phyloP scores from a whole-genome alignment of 495 filamentous ascomycete species.

The Penicillium antarcticum region DNA sequence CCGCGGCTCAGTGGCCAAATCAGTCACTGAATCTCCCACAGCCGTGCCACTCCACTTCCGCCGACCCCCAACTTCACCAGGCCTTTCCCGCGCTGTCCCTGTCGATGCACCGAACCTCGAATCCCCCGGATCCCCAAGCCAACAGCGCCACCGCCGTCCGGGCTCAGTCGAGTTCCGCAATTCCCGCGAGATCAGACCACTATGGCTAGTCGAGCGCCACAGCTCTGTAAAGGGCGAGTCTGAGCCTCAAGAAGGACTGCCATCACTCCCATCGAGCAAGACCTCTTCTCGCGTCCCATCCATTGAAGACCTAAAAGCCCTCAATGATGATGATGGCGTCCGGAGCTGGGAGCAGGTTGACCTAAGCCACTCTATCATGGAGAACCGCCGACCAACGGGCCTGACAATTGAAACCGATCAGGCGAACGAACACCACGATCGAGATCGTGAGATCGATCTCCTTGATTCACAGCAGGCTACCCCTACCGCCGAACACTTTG shows the following conservation, averaged over 20 bases:
- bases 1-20: slow-evolving; percentile 29
- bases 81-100: slow-evolving; percentile 33
- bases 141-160: slow-evolving; percentile 37
- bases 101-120: slow-evolving; percentile 19
- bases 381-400: slow-evolving; percentile 13
- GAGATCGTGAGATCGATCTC: slow-evolving; percentile 11
- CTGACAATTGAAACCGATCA: slow-evolving; percentile 21
- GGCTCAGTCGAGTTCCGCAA: slow-evolving; percentile 47
- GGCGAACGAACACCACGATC: slow-evolving; percentile 6
- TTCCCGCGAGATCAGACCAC: slow-evolving; percentile 45
- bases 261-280: slow-evolving; percentile 50
- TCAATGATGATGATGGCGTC: slow-evolving; percentile 26
- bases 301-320: slow-evolving; percentile 36
- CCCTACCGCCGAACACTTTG: slow-evolving; percentile 19
- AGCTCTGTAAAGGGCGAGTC: slow-evolving; percentile 37
- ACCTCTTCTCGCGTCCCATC: slow-evolving; percentile 43
- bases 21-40: slow-evolving; percentile 41
- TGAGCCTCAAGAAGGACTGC: slow-evolving; percentile 36
- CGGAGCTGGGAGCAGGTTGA: slow-evolving; percentile 33
- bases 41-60: slow-evolving; percentile 51
- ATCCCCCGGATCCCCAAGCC: slow-evolving; percentile 30
- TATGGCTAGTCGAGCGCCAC: slow-evolving; percentile 50
- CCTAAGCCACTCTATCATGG: slow-evolving; percentile 20
- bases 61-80: slow-evolving; percentile 41
- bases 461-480: slow-evolving; percentile 27